Evolutionary conservation across 768 basidiomycete genomes (phyloP).

Genomic region (Epithele typhae): DNA sequence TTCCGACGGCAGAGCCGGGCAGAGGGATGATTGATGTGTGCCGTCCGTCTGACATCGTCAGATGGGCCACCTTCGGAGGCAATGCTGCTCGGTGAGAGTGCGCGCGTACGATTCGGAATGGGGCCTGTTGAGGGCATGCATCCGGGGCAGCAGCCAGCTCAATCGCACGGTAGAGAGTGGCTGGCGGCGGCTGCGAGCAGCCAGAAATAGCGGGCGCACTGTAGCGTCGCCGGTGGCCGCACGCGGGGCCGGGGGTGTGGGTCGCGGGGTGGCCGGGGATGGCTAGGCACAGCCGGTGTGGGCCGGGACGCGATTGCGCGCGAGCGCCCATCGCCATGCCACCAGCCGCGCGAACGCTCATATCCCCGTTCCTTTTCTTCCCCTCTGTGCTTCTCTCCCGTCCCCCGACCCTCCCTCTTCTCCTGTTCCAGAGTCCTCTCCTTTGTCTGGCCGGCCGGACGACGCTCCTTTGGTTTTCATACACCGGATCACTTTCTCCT

Average conservation of each 20-base stretch:
- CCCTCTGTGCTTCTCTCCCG: constrained; percentile 14
- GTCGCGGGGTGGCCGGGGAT: neutral
- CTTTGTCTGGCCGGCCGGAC: constrained; percentile 52
- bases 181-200: too few relatives aligned
- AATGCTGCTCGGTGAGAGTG: neutral
- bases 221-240: too few relatives aligned
- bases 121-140: neutral
- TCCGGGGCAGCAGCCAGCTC: neutral
- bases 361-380: constrained; percentile 9
- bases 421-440: constrained; percentile 20
- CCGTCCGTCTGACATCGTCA: constrained; percentile 7
- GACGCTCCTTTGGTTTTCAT: constrained; percentile 25
- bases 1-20: constrained; percentile 1
- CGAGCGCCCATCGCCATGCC: constrained; percentile 11
- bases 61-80: constrained; percentile 4
- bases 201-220: neutral
- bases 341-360: constrained; percentile 11
- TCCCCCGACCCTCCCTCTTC: constrained; percentile 15
- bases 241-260: too few relatives aligned
- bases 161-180: constrained; percentile 1
- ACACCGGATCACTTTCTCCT: constrained; percentile 11
- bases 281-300: constrained; percentile 8
- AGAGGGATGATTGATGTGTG: constrained; percentile 7
- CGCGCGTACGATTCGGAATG: too few relatives aligned
- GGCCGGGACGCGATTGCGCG: neutral